These are phyloP conservation scores for Carex scoparia DNA, from an alignment of 176 grass and related monocot genomes.

Conservation along the genomic window DNA sequence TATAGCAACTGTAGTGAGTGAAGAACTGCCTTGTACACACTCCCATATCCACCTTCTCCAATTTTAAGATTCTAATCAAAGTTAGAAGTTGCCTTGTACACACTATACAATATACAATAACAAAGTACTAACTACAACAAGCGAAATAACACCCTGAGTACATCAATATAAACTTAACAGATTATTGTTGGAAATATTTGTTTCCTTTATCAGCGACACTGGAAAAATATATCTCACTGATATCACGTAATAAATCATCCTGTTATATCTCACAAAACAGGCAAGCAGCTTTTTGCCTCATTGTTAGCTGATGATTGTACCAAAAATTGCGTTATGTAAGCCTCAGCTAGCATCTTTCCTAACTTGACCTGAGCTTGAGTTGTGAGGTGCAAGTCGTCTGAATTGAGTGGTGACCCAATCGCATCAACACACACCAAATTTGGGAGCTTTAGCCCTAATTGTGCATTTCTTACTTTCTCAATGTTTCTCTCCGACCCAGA, in stretches of 20 bases:
- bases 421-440: conserved; percentile 85
- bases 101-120: background rate
- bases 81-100: conserved; percentile 6
- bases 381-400: conserved; percentile 70
- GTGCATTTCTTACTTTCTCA: conserved; percentile 68
- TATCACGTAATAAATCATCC: background rate
- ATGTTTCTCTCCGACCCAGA: conserved; percentile 60
- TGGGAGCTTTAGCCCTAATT: conserved; percentile 49
- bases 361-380: conserved; percentile 76
- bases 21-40: conserved; percentile 21
- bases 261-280: background rate
- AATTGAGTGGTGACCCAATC: conserved; percentile 52
- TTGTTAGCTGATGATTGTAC: background rate
- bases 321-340: conserved; percentile 45
- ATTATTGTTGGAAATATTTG: background rate
- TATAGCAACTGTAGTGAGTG: conserved; percentile 21
- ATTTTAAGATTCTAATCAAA: conserved; percentile 24
- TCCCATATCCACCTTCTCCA: conserved; percentile 28
- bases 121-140: background rate
- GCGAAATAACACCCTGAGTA: background rate
- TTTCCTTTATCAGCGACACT: background rate
- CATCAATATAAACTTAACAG: background rate
- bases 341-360: conserved; percentile 70
- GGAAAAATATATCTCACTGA: background rate
- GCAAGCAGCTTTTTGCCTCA: background rate